A percentile compares a stretch with the other conserved stretches of the same genome.
Evolutionary conservation across 2,329 filamentous ascomycete species (phyloP).

Genomic region (Botrytis fragariae): DNA sequence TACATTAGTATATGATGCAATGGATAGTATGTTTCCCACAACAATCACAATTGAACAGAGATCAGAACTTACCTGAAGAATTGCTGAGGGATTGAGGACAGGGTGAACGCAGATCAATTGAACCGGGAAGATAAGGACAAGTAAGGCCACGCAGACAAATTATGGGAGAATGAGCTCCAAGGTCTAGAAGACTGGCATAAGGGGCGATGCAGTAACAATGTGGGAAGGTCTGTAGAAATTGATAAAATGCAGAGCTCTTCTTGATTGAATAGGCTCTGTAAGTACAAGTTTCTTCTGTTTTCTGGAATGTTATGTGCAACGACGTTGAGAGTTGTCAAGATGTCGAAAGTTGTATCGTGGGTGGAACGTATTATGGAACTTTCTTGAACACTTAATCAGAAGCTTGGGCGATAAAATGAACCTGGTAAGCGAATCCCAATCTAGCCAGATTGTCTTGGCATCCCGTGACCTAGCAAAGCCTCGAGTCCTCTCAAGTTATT

Average conservation of each 20-base stretch:
- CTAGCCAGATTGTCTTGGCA: neutral
- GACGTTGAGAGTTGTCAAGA: conserved; percentile 15
- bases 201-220: conserved; percentile 27
- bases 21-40: neutral
- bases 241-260: conserved; percentile 16
- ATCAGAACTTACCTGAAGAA: conserved; percentile 5
- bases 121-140: conserved; percentile 26
- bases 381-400: conserved; percentile 12
- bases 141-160: conserved; percentile 35
- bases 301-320: neutral
- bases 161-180: conserved; percentile 26
- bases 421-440: neutral
- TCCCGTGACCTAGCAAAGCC: neutral
- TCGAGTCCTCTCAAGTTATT: neutral
- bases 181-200: conserved; percentile 31
- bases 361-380: conserved; percentile 4
- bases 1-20: neutral
- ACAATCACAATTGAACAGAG: neutral
- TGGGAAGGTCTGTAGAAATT: conserved; percentile 20
- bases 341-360: neutral
- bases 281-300: neutral
- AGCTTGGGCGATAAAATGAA: neutral
- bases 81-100: conserved; percentile 10
- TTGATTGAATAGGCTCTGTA: conserved; percentile 3
- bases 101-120: conserved; percentile 20